These are phyloP conservation scores for Scleroderma bovista DNA, from an alignment of 768 basidiomycete species.

Conservation along the genomic window DNA sequence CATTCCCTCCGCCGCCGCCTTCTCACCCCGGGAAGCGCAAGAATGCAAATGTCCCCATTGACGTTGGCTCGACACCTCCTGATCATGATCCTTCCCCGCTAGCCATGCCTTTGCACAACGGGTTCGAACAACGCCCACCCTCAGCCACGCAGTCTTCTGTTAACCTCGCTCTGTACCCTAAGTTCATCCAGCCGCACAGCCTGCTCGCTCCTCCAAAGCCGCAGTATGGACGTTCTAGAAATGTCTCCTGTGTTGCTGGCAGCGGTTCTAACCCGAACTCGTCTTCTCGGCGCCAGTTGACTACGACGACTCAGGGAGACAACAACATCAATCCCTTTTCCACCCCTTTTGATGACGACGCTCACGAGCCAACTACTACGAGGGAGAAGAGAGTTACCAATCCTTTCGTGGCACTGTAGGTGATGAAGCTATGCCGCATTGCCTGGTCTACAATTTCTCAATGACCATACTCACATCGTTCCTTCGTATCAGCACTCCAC, in stretches of 20 bases:
- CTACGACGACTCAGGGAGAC: slow-evolving; percentile 37
- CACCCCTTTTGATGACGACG: slow-evolving; percentile 78
- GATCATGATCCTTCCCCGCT: slow-evolving; percentile 22
- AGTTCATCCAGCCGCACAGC: slow-evolving; percentile 6
- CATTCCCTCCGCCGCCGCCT: slow-evolving; percentile 28
- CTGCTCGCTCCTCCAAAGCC: slow-evolving; percentile 12
- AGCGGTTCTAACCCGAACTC: slow-evolving; percentile 29
- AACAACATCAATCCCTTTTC: slow-evolving; percentile 53
- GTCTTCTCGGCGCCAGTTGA: slow-evolving; percentile 24
- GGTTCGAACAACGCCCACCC: slow-evolving; percentile 24
- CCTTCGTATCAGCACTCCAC: background rate
- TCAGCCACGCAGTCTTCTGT: slow-evolving; percentile 11
- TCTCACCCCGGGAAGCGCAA: slow-evolving; percentile 26
- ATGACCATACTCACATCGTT: background rate
- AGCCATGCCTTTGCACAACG: slow-evolving; percentile 40
- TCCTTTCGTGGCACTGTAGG: slow-evolving; percentile 41
- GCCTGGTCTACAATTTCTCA: slow-evolving; percentile 11
- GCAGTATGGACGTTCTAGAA: slow-evolving; percentile 18
- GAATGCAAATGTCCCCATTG: slow-evolving; percentile 33
- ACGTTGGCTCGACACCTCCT: slow-evolving; percentile 25
- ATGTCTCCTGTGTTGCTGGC: slow-evolving; percentile 16
- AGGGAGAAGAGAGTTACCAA: slow-evolving; percentile 47
- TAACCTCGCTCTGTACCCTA: slow-evolving; percentile 14
- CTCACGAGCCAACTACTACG: slow-evolving; percentile 27
- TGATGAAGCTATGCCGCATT: slow-evolving; percentile 3